phyloP scores from a whole-genome alignment of 1,139 yeast genomes.

The Yamadazyma mexicana region DNA sequence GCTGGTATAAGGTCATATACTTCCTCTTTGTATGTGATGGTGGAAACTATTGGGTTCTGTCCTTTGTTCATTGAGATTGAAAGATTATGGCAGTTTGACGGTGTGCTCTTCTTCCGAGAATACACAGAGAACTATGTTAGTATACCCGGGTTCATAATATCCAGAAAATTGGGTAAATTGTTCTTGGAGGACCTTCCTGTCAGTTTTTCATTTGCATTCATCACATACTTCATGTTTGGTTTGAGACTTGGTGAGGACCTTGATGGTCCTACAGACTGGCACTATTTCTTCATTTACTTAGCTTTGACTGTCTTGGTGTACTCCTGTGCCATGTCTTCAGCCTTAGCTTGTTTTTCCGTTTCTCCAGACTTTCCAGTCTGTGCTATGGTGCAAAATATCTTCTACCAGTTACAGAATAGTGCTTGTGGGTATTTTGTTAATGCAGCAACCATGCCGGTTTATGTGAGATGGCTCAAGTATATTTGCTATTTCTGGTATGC shows the following conservation, averaged over 20 bases:
- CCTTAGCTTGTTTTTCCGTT: constrained; percentile 56
- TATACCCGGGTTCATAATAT: constrained; percentile 63
- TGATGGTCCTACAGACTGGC: constrained; percentile 18
- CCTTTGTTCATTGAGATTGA: constrained; percentile 73
- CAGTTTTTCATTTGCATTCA: constrained; percentile 55
- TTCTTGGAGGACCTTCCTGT: constrained; percentile 70
- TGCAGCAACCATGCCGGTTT: constrained; percentile 75
- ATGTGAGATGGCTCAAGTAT: constrained; percentile 82
- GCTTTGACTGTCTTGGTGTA: constrained; percentile 58
- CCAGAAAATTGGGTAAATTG: constrained; percentile 67
- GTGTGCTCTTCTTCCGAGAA: constrained; percentile 71
- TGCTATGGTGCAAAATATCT: constrained; percentile 59
- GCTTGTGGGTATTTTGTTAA: constrained; percentile 84
- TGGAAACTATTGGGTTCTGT: constrained; percentile 68
- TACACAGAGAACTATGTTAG: constrained; percentile 70
- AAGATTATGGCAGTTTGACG: constrained; percentile 68
- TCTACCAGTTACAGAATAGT: constrained; percentile 71
- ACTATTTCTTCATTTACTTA: constrained; percentile 61
- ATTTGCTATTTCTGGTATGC: constrained; percentile 76
- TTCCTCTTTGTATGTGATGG: constrained; percentile 63
- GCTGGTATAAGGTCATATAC: constrained; percentile 69
- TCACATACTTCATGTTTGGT: constrained; percentile 81
- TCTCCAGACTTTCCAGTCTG: constrained; percentile 67
- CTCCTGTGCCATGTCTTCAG: constrained; percentile 55
- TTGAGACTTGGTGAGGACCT: constrained; percentile 35